Evolutionary conservation across 805 yeast species (phyloP).

Genomic region (Lipomyces yamadae): DNA sequence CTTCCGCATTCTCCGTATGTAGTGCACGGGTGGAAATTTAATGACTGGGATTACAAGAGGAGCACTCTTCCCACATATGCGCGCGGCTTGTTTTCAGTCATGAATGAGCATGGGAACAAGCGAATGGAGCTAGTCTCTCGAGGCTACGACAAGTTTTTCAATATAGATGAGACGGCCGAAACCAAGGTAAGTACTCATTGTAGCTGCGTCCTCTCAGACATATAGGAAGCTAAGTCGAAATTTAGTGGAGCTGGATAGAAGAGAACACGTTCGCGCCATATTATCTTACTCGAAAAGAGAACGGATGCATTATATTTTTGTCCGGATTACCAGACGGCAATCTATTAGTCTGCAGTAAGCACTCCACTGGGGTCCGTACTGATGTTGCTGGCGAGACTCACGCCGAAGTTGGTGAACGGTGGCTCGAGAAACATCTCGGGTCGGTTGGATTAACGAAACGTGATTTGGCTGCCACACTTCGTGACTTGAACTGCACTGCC

Average conservation of each 20-base stretch:
- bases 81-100: constrained; percentile 39
- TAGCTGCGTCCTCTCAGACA: background rate
- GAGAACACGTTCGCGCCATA: constrained; percentile 72
- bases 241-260: constrained; percentile 51
- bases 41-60: constrained; percentile 77
- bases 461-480: constrained; percentile 63
- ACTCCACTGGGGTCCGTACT: constrained; percentile 73
- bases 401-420: constrained; percentile 70
- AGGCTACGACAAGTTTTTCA: constrained; percentile 95
- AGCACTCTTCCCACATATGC: constrained; percentile 24
- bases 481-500: constrained; percentile 67
- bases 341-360: constrained; percentile 86
- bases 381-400: constrained; percentile 57
- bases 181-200: constrained; percentile 51
- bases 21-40: constrained; percentile 71
- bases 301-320: constrained; percentile 89
- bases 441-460: constrained; percentile 48
- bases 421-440: constrained; percentile 60
- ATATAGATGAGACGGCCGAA: constrained; percentile 63
- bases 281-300: constrained; percentile 79
- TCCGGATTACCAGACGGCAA: constrained; percentile 78
- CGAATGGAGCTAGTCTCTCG: constrained; percentile 61
- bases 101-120: constrained; percentile 44
- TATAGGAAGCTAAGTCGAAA: background rate
- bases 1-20: constrained; percentile 8